Percentiles rank a stretch among this genome's conserved stretches.
Conservation (phyloP, 305 asterid genomes). For the Fraxinus latifolia region DNA sequence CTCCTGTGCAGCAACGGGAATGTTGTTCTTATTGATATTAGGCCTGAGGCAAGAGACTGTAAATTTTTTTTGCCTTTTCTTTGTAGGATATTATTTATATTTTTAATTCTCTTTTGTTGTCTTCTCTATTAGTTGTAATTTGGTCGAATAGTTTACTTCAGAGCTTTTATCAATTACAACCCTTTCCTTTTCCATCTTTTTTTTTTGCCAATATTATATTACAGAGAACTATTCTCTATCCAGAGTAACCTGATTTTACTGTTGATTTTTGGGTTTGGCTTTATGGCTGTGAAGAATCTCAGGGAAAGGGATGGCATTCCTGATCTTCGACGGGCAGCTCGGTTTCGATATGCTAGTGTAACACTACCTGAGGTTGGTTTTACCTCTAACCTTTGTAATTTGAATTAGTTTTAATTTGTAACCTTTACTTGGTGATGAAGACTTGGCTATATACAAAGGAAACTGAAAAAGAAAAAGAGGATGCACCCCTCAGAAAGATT, state of each 20-base stretch:
- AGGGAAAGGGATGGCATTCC: conserved; percentile 94
- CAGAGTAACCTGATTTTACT: neutral
- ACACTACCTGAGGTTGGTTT: conserved; percentile 68
- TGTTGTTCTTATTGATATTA: conserved; percentile 76
- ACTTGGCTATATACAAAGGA: neutral
- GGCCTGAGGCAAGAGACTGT: conserved; percentile 84
- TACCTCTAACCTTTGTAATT: neutral
- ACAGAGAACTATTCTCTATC: neutral
- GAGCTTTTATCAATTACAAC: neutral
- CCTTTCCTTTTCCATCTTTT: conserved; percentile 7
- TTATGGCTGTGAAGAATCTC: conserved; percentile 56
- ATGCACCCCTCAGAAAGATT: neutral
- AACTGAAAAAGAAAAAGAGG: neutral
- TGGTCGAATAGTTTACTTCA: neutral
- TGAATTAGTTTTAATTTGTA: neutral
- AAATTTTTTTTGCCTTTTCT: conserved; percentile 34
- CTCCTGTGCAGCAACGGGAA: conserved; percentile 64
- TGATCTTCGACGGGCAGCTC: conserved; percentile 84
- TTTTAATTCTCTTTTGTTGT: neutral
- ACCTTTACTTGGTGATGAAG: conserved; percentile 5
- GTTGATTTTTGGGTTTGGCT: conserved; percentile 27
- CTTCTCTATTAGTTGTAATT: neutral
- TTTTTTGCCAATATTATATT: neutral
- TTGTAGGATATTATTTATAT: conserved; percentile 15
- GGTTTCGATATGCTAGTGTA: conserved; percentile 68